Percentiles rank a stretch among this genome's conserved stretches.
Evolutionary conservation across 345 rosid genomes (phyloP).

Genomic region (Odontarrhena argentea): DNA sequence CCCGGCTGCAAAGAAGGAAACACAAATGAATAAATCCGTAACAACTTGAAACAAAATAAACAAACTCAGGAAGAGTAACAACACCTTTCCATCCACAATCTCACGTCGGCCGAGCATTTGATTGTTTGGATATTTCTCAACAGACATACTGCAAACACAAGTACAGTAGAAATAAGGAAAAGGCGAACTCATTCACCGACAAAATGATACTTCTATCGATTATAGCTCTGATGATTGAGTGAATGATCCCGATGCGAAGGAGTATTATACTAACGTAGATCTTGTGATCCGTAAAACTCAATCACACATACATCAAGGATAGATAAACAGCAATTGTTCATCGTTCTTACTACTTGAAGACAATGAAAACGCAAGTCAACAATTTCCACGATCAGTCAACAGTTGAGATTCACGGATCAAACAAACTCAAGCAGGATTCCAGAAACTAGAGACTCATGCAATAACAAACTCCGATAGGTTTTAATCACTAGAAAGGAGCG

Average conservation of each 20-base stretch:
- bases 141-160: constrained; percentile 59
- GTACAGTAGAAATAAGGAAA: neutral
- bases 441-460: constrained; percentile 3
- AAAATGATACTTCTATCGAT: neutral
- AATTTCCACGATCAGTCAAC: constrained; percentile 35
- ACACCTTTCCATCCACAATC: constrained; percentile 68
- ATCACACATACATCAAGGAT: constrained; percentile 12
- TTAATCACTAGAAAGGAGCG: neutral
- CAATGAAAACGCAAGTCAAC: constrained; percentile 21
- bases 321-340: neutral
- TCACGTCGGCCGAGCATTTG: constrained; percentile 78
- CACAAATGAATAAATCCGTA: neutral
- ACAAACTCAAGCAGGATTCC: neutral
- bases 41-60: neutral
- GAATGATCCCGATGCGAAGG: neutral
- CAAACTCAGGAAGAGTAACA: constrained; percentile 28
- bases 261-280: constrained; percentile 4
- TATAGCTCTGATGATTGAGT: neutral
- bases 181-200: neutral
- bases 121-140: constrained; percentile 64
- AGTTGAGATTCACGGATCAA: constrained; percentile 4
- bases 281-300: neutral
- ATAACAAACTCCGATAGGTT: neutral
- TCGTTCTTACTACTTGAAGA: neutral
- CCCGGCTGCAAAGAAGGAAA: constrained; percentile 56